These are phyloP conservation scores for Glomus cerebriforme DNA, from an alignment of 192 early-diverging fungal species.

Conservation along the genomic window DNA sequence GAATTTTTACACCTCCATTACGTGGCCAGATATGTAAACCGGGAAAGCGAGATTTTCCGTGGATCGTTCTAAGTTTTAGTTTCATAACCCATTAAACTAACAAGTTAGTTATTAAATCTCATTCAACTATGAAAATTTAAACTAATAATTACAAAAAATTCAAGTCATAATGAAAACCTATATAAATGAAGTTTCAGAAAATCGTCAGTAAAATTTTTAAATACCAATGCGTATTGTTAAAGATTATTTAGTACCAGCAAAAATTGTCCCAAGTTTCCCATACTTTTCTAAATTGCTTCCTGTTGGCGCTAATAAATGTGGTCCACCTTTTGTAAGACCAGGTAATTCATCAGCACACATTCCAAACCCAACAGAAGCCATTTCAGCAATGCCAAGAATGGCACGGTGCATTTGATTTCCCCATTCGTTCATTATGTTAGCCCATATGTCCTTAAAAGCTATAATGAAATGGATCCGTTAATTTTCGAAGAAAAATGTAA, in stretches of 20 bases:
- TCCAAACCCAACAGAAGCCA: constrained; percentile 66
- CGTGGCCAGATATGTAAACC: constrained; percentile 75
- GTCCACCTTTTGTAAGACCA: constrained; percentile 58
- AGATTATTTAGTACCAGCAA: constrained; percentile 53
- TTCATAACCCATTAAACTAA: background rate
- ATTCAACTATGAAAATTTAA: background rate
- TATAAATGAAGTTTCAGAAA: background rate
- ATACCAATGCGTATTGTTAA: background rate
- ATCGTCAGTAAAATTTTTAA: background rate
- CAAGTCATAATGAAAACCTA: constrained; percentile 54
- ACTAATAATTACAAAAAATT: constrained; percentile 52
- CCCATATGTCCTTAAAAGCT: constrained; percentile 68
- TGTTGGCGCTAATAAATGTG: constrained; percentile 73
- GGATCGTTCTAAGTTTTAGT: constrained; percentile 52
- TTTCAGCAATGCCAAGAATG: constrained; percentile 56
- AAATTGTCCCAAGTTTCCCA: constrained; percentile 59
- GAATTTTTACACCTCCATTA: constrained; percentile 55
- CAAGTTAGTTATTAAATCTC: background rate
- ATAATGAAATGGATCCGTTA: background rate
- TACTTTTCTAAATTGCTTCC: constrained; percentile 66
- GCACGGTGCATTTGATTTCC: constrained; percentile 60
- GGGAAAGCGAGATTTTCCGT: constrained; percentile 74
- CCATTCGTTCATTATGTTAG: constrained; percentile 63
- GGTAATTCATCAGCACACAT: constrained; percentile 58
- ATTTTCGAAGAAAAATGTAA: background rate